Evolutionary conservation across 2,329 filamentous ascomycete genomes (phyloP), one percentile per base, ranked within the genome.

Genomic region (Penicillium sp.): DNA sequence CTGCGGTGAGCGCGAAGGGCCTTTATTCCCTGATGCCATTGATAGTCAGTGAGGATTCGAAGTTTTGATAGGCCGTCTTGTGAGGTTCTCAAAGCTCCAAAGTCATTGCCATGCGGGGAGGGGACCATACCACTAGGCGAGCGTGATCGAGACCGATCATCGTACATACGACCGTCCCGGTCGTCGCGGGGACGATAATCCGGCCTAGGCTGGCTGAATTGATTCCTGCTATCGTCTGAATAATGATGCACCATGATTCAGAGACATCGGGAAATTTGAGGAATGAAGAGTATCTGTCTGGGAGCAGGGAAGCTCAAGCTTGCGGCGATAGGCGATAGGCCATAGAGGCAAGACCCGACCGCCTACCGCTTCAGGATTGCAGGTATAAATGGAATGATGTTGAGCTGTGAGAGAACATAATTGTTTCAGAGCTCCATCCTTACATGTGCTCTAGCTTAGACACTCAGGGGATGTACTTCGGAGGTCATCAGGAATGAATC

Each of bases 81-180:
- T 53, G 18, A 21, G 18, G 18, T 21, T 21, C 18, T 29, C 56
- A 64, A 64, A 59, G 47, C 34, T 54, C 42, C 58, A 61, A 56
- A 46, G 57, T 57, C 58, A 59, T 54, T 67, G 74, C 68, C 73
- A 70, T 77, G 74, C 63, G 72, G 70, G 71, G 75, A 71, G 71
- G 72, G 70, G 64, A 65, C 69, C 69, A 69, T 74, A 73, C 70
- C 70, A 64, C 70, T 71, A 66, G 74, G 74, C 52, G 73, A 73
- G 50, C 69, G 70, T 51, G 75, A 76, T 61, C 66, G 67, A 33
- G 71, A 69, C 49, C 65, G 69, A 54, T 79, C 77, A 59, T 78
- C 75, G 59, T 78, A 78, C 70, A 78, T 76, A 46, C 69, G 67
- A 45, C 71, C 74, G 46, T 76, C 73, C 48, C 69, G 65, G 50